These are phyloP conservation scores for Lactarius indigo DNA, from an alignment of 768 basidiomycete genomes.

Conservation along the genomic window DNA sequence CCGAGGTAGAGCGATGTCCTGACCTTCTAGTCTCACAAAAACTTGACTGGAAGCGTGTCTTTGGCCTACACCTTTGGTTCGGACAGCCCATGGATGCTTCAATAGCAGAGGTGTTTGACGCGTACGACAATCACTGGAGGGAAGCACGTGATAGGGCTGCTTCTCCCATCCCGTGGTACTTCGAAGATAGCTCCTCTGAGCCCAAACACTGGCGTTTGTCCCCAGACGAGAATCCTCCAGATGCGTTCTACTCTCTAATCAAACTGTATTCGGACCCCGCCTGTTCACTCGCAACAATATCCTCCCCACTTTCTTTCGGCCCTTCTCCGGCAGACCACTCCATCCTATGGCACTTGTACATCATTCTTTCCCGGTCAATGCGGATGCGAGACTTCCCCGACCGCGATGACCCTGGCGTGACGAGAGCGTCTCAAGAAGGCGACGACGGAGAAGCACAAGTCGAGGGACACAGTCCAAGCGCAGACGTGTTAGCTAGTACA, in stretches of 20 bases:
- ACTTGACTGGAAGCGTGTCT: conserved; percentile 91
- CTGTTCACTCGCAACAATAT: conserved; percentile 62
- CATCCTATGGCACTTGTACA: conserved; percentile 90
- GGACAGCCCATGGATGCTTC: conserved; percentile 66
- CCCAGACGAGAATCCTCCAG: conserved; percentile 45
- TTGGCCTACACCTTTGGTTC: conserved; percentile 91
- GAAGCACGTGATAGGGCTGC: conserved; percentile 42
- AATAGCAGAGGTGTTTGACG: conserved; percentile 62
- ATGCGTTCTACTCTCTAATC: conserved; percentile 81
- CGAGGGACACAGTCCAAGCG: conserved; percentile 79
- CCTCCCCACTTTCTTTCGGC: conserved; percentile 71
- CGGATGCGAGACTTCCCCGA: conserved; percentile 86
- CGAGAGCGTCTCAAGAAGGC: conserved; percentile 36
- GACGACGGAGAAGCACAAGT: conserved; percentile 45
- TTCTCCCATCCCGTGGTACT: conserved; percentile 58
- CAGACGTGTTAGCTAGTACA: conserved; percentile 75
- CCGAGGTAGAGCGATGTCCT: conserved; percentile 48
- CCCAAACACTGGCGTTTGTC: conserved; percentile 42
- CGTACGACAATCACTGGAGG: conserved; percentile 49
- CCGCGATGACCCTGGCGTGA: conserved; percentile 48
- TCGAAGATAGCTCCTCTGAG: conserved; percentile 32
- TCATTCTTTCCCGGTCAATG: conserved; percentile 80
- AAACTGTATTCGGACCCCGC: conserved; percentile 71
- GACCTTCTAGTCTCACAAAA: conserved; percentile 64
- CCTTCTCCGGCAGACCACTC: conserved; percentile 76